Evolutionary conservation across 805 yeast genomes (phyloP), one percentile per base, ranked within the genome.

Genomic region (Yamadazyma endophytica): DNA sequence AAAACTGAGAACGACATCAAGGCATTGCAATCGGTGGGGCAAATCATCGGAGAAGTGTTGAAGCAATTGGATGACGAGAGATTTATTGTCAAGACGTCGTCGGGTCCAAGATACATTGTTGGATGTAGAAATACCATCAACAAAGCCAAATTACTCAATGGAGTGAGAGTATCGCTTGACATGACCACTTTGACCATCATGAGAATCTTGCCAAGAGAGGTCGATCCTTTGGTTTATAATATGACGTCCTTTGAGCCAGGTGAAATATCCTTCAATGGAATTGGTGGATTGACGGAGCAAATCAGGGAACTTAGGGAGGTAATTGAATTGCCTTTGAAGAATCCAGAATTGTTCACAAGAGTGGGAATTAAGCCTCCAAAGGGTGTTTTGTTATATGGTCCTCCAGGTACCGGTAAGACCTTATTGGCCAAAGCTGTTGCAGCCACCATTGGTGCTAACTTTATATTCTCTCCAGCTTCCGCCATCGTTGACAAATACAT

Each of bases 191-290:
- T 92, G 47, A 92, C 98, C 13, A 92, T 92, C 40, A 92, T 92
- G 98, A 79, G 98, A 52, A 82, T 92, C 26, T 71, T 92, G 48
- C 98, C 98, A 12, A 77, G 98, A 52, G 98, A 92, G 61, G 97
- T 95, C 29, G 98, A 92, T 61, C 98, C 98, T 9, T 70, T 89
- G 52, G 97, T 92, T 42, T 92, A 92, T 61, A 92, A 90, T 62
- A 92, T 92, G 98, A 89, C 98, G 4, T 82, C 95, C 2, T 86
- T 92, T 52, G 95, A 89, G 58, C 96, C 96, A n/a, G 97, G 96
- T 40, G 97, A 88, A 50, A 80, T 90, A 40, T 82, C 96, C 13
- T 92, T 92, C 60, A 82, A 82, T 37, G 92, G 95, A 21, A 88
- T 92, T 52, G 98, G 98, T 71, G 98, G 98, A 39, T 73, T 92